Conservation (phyloP, 129 eudicot species). For the Lonicera japonica region DNA sequence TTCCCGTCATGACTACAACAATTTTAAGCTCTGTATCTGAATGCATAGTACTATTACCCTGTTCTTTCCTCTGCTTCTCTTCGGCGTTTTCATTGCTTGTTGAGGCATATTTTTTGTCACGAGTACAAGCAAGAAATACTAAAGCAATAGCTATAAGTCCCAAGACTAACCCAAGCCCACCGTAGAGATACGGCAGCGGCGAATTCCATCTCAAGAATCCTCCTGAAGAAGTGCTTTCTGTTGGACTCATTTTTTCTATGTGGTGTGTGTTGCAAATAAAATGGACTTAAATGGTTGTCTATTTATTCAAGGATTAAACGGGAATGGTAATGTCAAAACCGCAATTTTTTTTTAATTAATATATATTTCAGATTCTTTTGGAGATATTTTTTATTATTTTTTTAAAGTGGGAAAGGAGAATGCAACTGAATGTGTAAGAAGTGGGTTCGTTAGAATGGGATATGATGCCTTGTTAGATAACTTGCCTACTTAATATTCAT, state of each 20-base stretch:
- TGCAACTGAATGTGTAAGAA: background rate
- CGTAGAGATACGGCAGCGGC: conserved; percentile 6
- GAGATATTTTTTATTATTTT: no score
- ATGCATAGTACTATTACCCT: no score
- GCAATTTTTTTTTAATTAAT: no score
- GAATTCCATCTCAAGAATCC: conserved; percentile 3
- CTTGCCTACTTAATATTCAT: background rate
- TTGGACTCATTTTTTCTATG: background rate
- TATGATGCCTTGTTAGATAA: background rate
- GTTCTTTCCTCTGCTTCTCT: background rate
- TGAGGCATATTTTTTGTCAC: background rate
- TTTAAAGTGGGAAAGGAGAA: background rate
- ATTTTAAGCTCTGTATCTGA: background rate
- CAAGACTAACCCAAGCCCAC: background rate
- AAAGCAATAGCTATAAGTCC: background rate
- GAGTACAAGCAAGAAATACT: background rate
- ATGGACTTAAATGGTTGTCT: background rate
- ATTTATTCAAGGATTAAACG: background rate
- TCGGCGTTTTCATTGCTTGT: background rate
- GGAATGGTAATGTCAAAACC: background rate
- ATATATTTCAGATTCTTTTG: no score
- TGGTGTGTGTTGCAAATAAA: background rate
- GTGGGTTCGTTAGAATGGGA: background rate
- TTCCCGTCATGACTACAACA: conserved; percentile 1
- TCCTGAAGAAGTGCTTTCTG: background rate